These are phyloP conservation scores for Lachancea fermentati DNA, from an alignment of 805 yeast species.

Conservation along the genomic window DNA sequence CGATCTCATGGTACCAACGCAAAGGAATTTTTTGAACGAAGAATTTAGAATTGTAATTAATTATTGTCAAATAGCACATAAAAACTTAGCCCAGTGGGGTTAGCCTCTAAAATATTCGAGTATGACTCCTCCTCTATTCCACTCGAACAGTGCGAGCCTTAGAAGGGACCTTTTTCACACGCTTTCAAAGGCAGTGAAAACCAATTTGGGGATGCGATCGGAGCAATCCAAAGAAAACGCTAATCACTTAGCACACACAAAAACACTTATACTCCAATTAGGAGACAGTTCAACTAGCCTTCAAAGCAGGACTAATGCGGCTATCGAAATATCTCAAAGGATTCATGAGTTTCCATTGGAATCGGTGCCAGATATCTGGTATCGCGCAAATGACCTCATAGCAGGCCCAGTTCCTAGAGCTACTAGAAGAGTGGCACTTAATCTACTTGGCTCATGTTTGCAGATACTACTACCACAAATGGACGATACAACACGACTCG, in stretches of 20 bases:
- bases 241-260: slow-evolving; percentile 4
- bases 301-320: slow-evolving; percentile 40
- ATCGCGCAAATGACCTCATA: slow-evolving; percentile 52
- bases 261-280: slow-evolving; percentile 15
- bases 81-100: background rate
- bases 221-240: slow-evolving; percentile 3
- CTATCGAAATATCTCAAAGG: slow-evolving; percentile 44
- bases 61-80: background rate
- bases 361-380: slow-evolving; percentile 73
- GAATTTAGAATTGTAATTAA: background rate
- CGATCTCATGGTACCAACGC: slow-evolving; percentile 9
- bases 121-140: slow-evolving; percentile 11
- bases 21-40: background rate
- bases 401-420: slow-evolving; percentile 29
- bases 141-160: slow-evolving; percentile 5
- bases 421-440: slow-evolving; percentile 40
- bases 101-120: background rate
- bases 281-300: slow-evolving; percentile 13
- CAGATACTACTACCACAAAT: slow-evolving; percentile 3
- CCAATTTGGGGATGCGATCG: slow-evolving; percentile 1
- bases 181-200: slow-evolving; percentile 5
- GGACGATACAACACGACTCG: slow-evolving; percentile 42
- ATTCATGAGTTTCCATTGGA: slow-evolving; percentile 49
- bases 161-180: slow-evolving; percentile 9
- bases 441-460: slow-evolving; percentile 3